phyloP scores from a whole-genome alignment of 148 eudicot species.

The Silene latifolia region DNA sequence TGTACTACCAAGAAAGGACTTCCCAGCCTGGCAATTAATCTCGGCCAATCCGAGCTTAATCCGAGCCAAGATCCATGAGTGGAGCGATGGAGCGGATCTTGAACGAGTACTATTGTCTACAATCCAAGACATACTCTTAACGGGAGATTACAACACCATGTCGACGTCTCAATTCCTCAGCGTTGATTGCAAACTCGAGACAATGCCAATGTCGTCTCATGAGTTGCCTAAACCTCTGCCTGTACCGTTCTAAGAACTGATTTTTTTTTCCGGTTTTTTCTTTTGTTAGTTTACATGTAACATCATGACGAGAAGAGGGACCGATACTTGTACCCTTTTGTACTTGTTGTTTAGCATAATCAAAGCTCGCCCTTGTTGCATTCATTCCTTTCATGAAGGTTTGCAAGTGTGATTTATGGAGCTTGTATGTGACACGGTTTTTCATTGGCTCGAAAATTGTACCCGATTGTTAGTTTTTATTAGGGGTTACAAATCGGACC shows the following conservation, averaged over 20 bases:
- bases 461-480: no score
- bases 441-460: no score
- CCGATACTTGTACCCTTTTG: background rate
- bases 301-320: background rate
- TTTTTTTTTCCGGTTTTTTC: background rate
- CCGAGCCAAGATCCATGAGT: slow-evolving; percentile 9
- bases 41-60: slow-evolving; percentile 2
- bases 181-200: slow-evolving; percentile 11
- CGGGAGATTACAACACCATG: background rate
- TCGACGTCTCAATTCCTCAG: background rate
- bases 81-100: slow-evolving; percentile 12
- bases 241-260: background rate
- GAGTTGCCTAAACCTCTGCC: slow-evolving; percentile 6
- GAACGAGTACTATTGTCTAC: slow-evolving; percentile 3
- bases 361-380: background rate
- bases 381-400: background rate
- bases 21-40: slow-evolving; percentile 8
- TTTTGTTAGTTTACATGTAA: background rate
- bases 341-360: background rate
- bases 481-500: no score
- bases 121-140: slow-evolving; percentile 5
- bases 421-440: no score
- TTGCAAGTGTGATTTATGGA: background rate
- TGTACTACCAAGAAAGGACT: slow-evolving; percentile 10
- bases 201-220: slow-evolving; percentile 4